phyloP scores from a whole-genome alignment of 1,284 basidiomycete genomes.

The Somion occarium region DNA sequence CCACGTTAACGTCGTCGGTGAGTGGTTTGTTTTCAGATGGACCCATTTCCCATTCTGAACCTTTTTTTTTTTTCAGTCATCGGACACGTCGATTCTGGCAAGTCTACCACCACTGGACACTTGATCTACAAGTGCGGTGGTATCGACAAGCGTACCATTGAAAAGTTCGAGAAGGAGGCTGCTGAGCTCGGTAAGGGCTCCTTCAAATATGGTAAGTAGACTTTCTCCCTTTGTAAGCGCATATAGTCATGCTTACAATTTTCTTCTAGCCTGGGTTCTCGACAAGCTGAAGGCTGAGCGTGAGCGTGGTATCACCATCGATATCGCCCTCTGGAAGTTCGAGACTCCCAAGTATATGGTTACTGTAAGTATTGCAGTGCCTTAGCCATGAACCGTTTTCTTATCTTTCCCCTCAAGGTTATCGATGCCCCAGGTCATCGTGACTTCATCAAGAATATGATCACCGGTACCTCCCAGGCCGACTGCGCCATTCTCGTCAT shows the following conservation, averaged over 20 bases:
- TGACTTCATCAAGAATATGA: conserved; percentile 99
- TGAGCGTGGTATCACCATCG: conserved; percentile 99
- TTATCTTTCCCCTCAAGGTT: conserved; percentile 46
- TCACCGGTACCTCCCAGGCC: conserved; percentile 99
- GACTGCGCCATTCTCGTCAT: conserved; percentile 99
- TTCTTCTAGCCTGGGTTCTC: conserved; percentile 87
- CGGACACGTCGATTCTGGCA: conserved; percentile 97
- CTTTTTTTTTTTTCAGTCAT: conserved; percentile 61
- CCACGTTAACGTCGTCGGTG: conserved; percentile 91
- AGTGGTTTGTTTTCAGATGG: conserved; percentile 31
- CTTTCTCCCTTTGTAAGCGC: conserved; percentile 10
- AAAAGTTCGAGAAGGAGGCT: conserved; percentile 99
- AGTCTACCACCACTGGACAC: conserved; percentile 99
- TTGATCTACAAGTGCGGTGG: conserved; percentile 99
- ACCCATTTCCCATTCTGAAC: conserved; percentile 1
- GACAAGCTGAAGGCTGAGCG: conserved; percentile 99
- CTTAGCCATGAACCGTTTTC: conserved; percentile 4
- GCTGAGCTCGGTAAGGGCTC: conserved; percentile 99
- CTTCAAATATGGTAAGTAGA: conserved; percentile 89
- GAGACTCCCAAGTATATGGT: conserved; percentile 93
- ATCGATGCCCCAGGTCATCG: conserved; percentile 99
- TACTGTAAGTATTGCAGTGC: conserved; percentile 54
- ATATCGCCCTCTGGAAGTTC: conserved; percentile 99
- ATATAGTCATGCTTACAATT: conserved; percentile 18
- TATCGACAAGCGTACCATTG: conserved; percentile 99